Evolutionary conservation across 176 grass and related monocot genomes (phyloP).

Genomic region (Zoysia japonica): DNA sequence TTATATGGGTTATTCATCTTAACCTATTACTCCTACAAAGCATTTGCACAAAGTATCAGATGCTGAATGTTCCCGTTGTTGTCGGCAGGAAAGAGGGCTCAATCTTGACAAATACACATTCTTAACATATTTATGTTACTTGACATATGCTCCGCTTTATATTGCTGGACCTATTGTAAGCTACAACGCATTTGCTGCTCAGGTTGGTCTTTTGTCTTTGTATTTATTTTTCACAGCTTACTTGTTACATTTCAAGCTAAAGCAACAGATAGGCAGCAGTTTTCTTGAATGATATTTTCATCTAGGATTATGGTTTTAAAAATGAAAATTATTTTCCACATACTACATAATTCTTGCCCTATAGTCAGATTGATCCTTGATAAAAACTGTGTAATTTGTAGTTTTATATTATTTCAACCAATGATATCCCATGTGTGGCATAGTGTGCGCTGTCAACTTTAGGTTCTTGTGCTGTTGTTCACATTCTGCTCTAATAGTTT

Average conservation of each 20-base stretch:
- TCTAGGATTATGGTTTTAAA: background rate
- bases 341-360: conserved; percentile 7
- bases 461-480: background rate
- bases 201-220: conserved; percentile 56
- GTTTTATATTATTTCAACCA: background rate
- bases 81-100: conserved; percentile 72
- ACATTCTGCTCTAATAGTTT: conserved; percentile 3
- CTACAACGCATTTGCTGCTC: conserved; percentile 90
- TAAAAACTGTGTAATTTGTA: conserved; percentile 5
- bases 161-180: conserved; percentile 91
- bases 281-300: conserved; percentile 16
- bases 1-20: background rate
- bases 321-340: conserved; percentile 18
- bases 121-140: conserved; percentile 79
- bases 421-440: background rate
- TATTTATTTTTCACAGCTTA: conserved; percentile 14
- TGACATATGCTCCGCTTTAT: conserved; percentile 93
- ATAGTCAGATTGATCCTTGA: background rate
- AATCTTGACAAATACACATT: conserved; percentile 75
- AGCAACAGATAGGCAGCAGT: background rate
- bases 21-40: background rate
- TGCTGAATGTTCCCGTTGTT: conserved; percentile 25
- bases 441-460: background rate
- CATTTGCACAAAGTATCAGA: background rate
- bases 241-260: conserved; percentile 18